These are phyloP conservation scores for Diaporthe sp. DNA, from an alignment of 2,329 filamentous ascomycete genomes.

Conservation along the genomic window DNA sequence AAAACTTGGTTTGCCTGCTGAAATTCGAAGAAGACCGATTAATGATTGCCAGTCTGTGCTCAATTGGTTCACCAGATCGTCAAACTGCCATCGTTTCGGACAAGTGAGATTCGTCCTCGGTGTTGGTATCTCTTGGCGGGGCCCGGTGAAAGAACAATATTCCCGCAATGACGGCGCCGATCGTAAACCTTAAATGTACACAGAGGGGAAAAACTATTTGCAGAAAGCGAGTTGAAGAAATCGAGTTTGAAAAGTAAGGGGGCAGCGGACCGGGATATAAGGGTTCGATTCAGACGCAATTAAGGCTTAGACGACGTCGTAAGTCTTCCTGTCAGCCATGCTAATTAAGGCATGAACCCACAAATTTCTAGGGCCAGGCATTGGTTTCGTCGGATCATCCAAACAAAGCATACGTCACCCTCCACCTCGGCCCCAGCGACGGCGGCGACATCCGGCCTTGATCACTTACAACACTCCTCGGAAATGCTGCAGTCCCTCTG, in stretches of 20 bases:
- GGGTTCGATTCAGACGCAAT: constrained; percentile 8
- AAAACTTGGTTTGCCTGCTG: neutral
- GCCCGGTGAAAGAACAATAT: neutral
- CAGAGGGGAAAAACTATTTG: neutral
- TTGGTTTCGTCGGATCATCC: constrained; percentile 12
- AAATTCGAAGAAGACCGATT: neutral
- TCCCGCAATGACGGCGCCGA: neutral
- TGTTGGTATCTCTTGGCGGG: neutral
- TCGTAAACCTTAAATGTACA: neutral
- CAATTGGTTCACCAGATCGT: neutral
- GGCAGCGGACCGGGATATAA: constrained; percentile 15
- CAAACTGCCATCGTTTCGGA: constrained; percentile 7
- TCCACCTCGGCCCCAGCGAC: neutral
- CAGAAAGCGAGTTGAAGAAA: neutral
- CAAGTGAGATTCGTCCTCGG: neutral
- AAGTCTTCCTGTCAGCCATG: constrained; percentile 3
- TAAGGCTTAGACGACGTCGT: constrained; percentile 19
- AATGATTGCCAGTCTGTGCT: neutral
- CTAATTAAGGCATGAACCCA: constrained; percentile 21
- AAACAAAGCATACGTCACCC: constrained; percentile 30
- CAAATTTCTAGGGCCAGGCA: neutral
- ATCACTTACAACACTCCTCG: neutral
- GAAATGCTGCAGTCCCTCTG: neutral
- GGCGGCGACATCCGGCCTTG: neutral
- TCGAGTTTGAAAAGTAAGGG: neutral